Base-by-base conservation (phyloP, 2,329 filamentous ascomycete species). In the Exophiala oligosperma region DNA sequence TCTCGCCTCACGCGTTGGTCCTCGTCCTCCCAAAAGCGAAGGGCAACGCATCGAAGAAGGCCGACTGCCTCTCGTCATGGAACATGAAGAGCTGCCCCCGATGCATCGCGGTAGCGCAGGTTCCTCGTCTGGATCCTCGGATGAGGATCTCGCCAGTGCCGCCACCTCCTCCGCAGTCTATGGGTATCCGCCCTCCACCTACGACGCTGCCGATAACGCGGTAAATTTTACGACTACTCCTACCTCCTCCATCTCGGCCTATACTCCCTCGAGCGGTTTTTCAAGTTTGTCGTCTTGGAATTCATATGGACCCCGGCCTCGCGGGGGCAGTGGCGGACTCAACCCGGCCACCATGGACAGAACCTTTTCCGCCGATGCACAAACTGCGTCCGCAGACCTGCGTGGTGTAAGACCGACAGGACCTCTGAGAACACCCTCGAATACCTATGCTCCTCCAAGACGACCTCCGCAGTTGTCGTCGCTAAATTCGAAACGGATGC, bases 381-480 rank as follows among this genome's bases (percentile, higher is more conserved):
- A 60, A 49, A 38, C 47, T 29, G 21, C 55, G 7, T 8, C 59
- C 9, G 43, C 62, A 52, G 76, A 77, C 14, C 55, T 69, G 54
- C 78, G 87, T 67, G 80, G 82, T 26, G 85, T 89, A 67, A 83
- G 89, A 64, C 89, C 90, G 14, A 81, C 83, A 4, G 86, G 80
- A 24, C 89, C 89, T 17, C 82, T 83, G 54, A 81, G 90, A 68
- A 92, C 89, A 3, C 89, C 89, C 1, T 93, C 90, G 29, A 90
- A 82, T 71, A 92, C 90, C 32, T 94, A 94, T 72, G 89, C 89
- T 74, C 86, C 68, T 70, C 80, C 66, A 75, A 84, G 71, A 75
- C 84, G 75, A 76, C 83, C 77, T 54, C 74, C 78, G 14, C 78
- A 80, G 46, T 79, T 77, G 51, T 76, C 79, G 40, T 66, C 69